A percentile compares a stretch with the other conserved stretches of the same genome.
Evolutionary conservation across 108 stramenopile genomes (phyloP).

Genomic region (Skeletonema potamos): DNA sequence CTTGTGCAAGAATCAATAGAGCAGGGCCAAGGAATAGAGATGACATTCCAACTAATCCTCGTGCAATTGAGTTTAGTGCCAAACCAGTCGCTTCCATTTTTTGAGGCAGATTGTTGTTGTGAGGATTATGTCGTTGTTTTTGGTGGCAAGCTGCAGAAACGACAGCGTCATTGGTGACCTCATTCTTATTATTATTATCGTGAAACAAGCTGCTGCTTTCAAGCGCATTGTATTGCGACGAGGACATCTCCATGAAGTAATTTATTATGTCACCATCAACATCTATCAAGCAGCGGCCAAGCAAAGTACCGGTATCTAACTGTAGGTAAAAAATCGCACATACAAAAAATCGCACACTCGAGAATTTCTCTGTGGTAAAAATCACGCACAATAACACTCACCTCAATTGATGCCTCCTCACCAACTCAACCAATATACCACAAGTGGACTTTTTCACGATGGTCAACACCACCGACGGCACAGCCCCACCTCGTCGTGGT

Average conservation of each 20-base stretch:
- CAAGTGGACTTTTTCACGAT: too few relatives aligned
- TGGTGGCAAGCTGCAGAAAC: not conserved
- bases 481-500: conserved; percentile 16
- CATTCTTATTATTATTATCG: too few relatives aligned
- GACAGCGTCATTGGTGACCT: not conserved
- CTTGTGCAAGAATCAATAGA: conserved; percentile 47
- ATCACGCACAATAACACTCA: too few relatives aligned
- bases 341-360: too few relatives aligned
- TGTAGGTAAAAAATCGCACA: too few relatives aligned
- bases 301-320: too few relatives aligned
- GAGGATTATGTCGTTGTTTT: not conserved
- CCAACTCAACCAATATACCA: not conserved
- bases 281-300: too few relatives aligned
- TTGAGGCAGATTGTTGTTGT: conserved; percentile 32
- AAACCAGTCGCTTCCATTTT: conserved; percentile 58
- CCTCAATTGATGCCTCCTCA: too few relatives aligned
- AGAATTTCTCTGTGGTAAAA: too few relatives aligned
- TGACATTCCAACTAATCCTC: conserved; percentile 50
- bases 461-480: not conserved
- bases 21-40: conserved; percentile 61
- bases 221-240: not conserved
- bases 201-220: too few relatives aligned
- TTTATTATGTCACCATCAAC: too few relatives aligned
- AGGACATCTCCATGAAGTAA: too few relatives aligned
- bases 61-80: conserved; percentile 41